phyloP scores from a whole-genome alignment of 1,139 yeast genomes.

The Scheffersomyces quercinus region DNA sequence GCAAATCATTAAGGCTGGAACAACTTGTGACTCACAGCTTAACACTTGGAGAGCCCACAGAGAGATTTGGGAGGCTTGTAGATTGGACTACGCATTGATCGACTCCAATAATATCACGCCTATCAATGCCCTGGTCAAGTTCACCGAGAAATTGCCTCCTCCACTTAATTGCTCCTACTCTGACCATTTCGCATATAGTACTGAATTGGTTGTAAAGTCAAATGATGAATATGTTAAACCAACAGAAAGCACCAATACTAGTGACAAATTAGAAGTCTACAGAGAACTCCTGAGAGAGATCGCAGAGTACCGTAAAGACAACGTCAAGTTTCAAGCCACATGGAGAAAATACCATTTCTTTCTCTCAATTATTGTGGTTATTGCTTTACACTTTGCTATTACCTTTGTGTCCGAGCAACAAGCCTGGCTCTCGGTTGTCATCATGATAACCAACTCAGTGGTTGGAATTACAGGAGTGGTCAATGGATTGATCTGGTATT shows the following conservation, averaged over 20 bases:
- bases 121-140: conserved; percentile 62
- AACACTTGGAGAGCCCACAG: conserved; percentile 82
- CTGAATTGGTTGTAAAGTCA: conserved; percentile 38
- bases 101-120: conserved; percentile 58
- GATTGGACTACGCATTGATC: conserved; percentile 86
- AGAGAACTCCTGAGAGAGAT: conserved; percentile 60
- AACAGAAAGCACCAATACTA: conserved; percentile 2
- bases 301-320: conserved; percentile 52
- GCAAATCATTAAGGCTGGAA: conserved; percentile 73
- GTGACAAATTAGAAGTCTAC: conserved; percentile 42
- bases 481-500: conserved; percentile 75
- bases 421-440: conserved; percentile 61
- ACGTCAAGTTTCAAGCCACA: conserved; percentile 57
- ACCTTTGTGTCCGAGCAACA: conserved; percentile 59
- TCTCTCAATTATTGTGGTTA: conserved; percentile 48
- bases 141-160: conserved; percentile 65
- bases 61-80: conserved; percentile 71
- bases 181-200: conserved; percentile 89
- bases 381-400: conserved; percentile 56
- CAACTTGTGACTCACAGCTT: conserved; percentile 83
- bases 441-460: conserved; percentile 52
- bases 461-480: conserved; percentile 66
- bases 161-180: conserved; percentile 69
- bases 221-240: conserved; percentile 7
- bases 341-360: conserved; percentile 72